Evolutionary conservation across 305 asterid species (phyloP).

Genomic region (Solanum chacoense): DNA sequence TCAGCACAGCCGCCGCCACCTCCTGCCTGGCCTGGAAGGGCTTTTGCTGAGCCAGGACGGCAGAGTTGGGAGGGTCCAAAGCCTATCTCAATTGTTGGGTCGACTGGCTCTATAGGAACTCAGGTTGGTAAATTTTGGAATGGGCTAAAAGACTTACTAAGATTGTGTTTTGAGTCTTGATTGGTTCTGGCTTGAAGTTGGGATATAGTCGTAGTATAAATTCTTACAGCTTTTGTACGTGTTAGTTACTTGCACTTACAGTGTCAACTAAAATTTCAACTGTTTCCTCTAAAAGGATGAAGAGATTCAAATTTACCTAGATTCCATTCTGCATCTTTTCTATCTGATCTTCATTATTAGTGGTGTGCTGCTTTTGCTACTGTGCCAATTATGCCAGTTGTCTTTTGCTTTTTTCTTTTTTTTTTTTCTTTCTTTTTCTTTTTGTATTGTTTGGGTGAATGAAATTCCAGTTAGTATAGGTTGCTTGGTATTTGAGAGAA

Average conservation of each 20-base stretch:
- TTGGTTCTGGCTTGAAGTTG: background rate
- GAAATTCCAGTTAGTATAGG: background rate
- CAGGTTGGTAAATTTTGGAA: slow-evolving; percentile 38
- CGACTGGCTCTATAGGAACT: slow-evolving; percentile 97
- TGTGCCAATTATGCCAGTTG: slow-evolving; percentile 1
- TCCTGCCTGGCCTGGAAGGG: slow-evolving; percentile 97
- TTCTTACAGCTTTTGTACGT: background rate
- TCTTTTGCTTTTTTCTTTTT: background rate
- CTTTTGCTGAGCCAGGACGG: slow-evolving; percentile 49
- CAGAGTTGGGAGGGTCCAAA: slow-evolving; percentile 88
- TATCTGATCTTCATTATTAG: background rate
- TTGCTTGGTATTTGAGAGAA: background rate
- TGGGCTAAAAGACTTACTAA: background rate
- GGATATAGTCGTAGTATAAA: background rate
- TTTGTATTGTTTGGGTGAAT: background rate
- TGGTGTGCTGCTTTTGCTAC: slow-evolving; percentile 1
- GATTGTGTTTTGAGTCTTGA: background rate
- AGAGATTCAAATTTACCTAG: background rate
- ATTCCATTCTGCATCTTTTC: slow-evolving; percentile 1
- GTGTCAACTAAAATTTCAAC: background rate
- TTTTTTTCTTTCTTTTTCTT: background rate
- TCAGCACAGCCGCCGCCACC: slow-evolving; percentile 56
- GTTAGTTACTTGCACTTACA: background rate
- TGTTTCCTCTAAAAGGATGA: background rate
- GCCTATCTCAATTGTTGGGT: slow-evolving; percentile 89